Base-by-base conservation (phyloP, 495 filamentous ascomycete species). In the Hypomontagnella submonticulosa region DNA sequence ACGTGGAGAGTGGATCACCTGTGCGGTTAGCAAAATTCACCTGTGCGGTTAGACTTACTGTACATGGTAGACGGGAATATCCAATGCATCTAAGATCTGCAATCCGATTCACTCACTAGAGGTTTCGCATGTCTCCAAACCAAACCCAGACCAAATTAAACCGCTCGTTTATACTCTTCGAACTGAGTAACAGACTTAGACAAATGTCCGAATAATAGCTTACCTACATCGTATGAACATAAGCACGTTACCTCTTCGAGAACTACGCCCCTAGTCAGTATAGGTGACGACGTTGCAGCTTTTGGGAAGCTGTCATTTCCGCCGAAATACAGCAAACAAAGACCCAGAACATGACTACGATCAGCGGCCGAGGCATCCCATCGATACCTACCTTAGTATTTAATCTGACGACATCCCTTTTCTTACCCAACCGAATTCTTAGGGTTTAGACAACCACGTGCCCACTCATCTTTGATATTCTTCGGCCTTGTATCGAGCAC, bases 111-210 rank as follows among this genome's bases (percentile, higher is more conserved):
- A 38, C 30, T 18, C 12, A 47, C 47, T 67, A 50, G 52, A 57
- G 46, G 64, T 67, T 67, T 67, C 64, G 64, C 58, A 58, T 67
- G 46, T 34, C 18, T 51, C 58, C 46, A 42, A 67, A 36, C 50
- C 23, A 52, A 43, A 63, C 10, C n/a, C n/a, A 38, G 10, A 38
- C 10, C 36, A 38, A 38, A 38, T 11, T 13, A 38, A 38, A 27
- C 40, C 59, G 41, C 59, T 63, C 44, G 44, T 63, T 57, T 20
- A n/a, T n/a, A 48, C 20, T 48, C 13, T 15, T 13, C 47, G 43
- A 51, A 54, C 42, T 13, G 41, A 19, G 33, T 40, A 18, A 47
- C 50, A 49, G 23, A 48, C 42, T 41, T 55, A 55, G 18, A 46
- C 59, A 3, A 49, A 30, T 33, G 23, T 34, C 33, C 43, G 6